Evolutionary conservation across 345 rosid genomes (phyloP), one percentile per base, ranked within the genome.

Genomic region (Mallotus nudiflorus): DNA sequence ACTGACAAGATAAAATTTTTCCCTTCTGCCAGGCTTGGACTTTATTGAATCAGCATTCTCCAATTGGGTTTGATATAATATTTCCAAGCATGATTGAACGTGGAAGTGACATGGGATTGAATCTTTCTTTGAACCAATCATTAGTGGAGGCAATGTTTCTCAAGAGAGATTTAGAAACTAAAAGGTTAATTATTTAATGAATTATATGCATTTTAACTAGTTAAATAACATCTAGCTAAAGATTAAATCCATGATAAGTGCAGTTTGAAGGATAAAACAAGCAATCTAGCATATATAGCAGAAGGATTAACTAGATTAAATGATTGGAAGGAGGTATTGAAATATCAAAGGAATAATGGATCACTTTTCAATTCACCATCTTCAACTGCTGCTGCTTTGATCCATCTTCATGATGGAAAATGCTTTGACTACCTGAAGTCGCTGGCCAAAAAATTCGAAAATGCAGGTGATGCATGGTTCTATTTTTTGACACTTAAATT

Each of bases 1-100:
- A 42, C 11, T 42, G 9, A 42, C 9, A 42, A 8, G 46, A 42
- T 12, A 1, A 42, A 42, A 12, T 12, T 1, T 42, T 9, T 42
- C 2, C 4, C 9, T 42, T 5, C 13, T 42, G 46, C 11, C 9
- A 62, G 74, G 74, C 62, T 20, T 39, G 9, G 29, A 62, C 27
- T 71, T 62, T 52, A 37, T 71, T 13, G 61, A n/a, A 29, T 19
- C 75, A 71, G 22, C 68, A 3, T 15, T 22, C 13, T 3, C 67
- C 73, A 3, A 19, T 29, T 69, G 73, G 68, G 22, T 71, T 71
- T 20, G 75, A 71, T 19, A 24, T 71, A 15, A 29, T 42, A 35
- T 71, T 71, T 42, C 53, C 68, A 1, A 45, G 39, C 51, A 62
- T 71, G 74, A 15, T 71, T 40, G 29, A 39, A n/a, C 2, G 18